Evolutionary conservation across 2,329 filamentous ascomycete species (phyloP), one percentile per base, ranked within the genome.

Genomic region (Xylariaceae sp.): DNA sequence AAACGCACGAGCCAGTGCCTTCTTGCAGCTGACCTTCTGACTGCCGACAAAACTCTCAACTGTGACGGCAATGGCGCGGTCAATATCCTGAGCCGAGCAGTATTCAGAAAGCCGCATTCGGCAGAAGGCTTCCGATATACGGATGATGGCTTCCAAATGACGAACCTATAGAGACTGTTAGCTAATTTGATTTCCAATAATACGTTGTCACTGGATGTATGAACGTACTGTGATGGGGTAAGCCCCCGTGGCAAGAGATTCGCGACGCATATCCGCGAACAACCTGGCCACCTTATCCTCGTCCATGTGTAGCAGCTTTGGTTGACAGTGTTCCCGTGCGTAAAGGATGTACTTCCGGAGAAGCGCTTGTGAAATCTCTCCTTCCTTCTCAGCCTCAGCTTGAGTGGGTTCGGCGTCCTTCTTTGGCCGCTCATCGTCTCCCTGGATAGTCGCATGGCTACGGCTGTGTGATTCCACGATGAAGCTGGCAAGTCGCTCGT

Each of bases 31-130:
- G 69, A 97, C 86, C 79, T 99, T 99, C 74, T 99, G 94, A 69
- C 90, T 95, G 62, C 89, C 90, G 49, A 99, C 90, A 71, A 99
- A 99, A 58, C 90, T 95, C 66, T 97, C 92, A 2, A 99, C 90
- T 0, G 94, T 96, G 5, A 99, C 94, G 11, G 92, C 91, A 70
- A 99, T 99, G 59, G 94, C 94, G 49, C 94, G 90, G 75, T 99
- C 94, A 68, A 99, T 96, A 71, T 99, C 94, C 61, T 89, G 84
- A 1, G 89, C 78, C 4, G 88, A 88, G 75, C 93, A 96, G 78
- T 96, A 97, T 67, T 99, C 94, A 0, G 90, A 94, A n/a, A 99
- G 80, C 11, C 94, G 88, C 94, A 99, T 99, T 71, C 96, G 93
- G 75, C 90, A 95, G 77, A 99, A 99, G 0, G 92, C 79, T 74